phyloP scores from a whole-genome alignment of 2,329 filamentous ascomycete genomes.

The Scedosporium apiospermum region DNA sequence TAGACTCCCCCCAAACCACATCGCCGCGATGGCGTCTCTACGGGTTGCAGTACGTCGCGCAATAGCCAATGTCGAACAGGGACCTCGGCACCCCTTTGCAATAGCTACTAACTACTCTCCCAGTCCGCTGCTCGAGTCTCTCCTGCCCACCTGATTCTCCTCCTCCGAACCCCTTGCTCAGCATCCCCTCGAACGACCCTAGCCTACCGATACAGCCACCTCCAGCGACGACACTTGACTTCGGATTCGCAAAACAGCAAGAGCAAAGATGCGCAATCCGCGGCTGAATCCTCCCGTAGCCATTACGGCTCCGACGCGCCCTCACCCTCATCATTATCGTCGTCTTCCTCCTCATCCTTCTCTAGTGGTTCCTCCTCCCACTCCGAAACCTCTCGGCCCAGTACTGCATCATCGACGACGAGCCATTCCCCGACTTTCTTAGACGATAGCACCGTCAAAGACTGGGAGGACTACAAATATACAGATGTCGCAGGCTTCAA shows the following conservation, averaged over 20 bases:
- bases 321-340: not conserved
- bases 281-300: not conserved
- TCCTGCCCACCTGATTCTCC: not conserved
- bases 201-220: not conserved
- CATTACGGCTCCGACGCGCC: not conserved
- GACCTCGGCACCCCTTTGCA: not conserved
- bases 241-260: not conserved
- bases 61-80: not conserved
- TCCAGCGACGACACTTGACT: not conserved
- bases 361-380: not conserved
- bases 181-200: not conserved
- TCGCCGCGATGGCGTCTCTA: constrained; percentile 3
- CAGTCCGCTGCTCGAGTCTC: not conserved
- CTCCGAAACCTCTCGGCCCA: not conserved
- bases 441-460: constrained; percentile 12
- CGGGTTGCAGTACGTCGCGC: constrained; percentile 2
- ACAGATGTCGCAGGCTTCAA: constrained; percentile 31
- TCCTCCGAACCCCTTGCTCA: not conserved
- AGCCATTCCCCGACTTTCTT: not conserved
- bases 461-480: constrained; percentile 34
- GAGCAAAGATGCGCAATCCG: not conserved
- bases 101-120: not conserved
- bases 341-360: not conserved
- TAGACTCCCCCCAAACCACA: not conserved
- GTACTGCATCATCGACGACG: not conserved